Conservation (phyloP, 2,329 filamentous ascomycete species). For the Xylaria sp. region DNA sequence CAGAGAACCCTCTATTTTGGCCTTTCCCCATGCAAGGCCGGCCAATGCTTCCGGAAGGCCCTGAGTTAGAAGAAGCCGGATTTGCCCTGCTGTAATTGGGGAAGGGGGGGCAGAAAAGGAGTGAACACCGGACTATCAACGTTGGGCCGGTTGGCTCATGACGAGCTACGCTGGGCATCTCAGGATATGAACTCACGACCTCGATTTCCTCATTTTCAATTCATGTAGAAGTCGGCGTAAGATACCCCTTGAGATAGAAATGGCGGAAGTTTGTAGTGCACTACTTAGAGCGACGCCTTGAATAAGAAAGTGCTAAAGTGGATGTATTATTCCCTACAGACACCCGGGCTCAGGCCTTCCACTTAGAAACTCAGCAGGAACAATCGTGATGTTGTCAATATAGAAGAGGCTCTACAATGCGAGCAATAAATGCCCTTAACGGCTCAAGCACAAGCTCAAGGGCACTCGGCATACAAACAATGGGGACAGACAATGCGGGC, state of each 20-base stretch:
- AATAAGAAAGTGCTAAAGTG: not conserved
- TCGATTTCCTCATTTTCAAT: conserved; percentile 12
- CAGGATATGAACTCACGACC: conserved; percentile 3
- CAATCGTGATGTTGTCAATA: not conserved
- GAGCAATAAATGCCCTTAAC: not conserved
- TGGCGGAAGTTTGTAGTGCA: conserved; percentile 7
- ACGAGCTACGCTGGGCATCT: not conserved
- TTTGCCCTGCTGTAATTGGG: conserved; percentile 57
- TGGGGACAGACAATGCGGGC: not conserved
- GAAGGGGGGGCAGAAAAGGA: not conserved
- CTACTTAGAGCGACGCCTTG: conserved; percentile 3
- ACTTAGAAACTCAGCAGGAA: not conserved
- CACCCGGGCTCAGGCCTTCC: not conserved
- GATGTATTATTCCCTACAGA: conserved; percentile 10
- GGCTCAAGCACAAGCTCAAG: not conserved
- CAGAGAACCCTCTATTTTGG: conserved; percentile 67
- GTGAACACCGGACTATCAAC: not conserved
- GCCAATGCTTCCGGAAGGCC: conserved; percentile 62
- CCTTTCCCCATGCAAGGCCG: conserved; percentile 70
- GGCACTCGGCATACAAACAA: not conserved
- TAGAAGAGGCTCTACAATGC: not conserved
- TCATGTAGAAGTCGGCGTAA: conserved; percentile 28
- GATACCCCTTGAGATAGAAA: conserved; percentile 32
- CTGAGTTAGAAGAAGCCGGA: conserved; percentile 62
- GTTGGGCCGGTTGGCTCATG: not conserved